phyloP scores from a whole-genome alignment of 2,329 filamentous ascomycete species.

The Aspergillus ochraceoroseus region DNA sequence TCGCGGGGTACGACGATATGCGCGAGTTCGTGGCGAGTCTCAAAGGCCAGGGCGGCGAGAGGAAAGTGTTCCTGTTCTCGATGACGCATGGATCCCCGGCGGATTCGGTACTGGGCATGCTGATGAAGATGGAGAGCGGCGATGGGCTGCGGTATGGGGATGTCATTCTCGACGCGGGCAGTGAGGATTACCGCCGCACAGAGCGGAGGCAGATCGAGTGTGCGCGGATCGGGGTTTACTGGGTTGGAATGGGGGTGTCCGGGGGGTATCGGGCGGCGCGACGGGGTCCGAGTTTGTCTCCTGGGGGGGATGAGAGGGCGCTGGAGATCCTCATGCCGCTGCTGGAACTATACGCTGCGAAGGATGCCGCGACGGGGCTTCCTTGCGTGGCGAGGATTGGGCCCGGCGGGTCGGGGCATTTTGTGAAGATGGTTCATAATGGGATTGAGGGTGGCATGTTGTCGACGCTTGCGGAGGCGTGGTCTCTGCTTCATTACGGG shows the following conservation, averaged over 20 bases:
- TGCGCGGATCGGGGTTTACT: constrained; percentile 55
- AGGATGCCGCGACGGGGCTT: constrained; percentile 52
- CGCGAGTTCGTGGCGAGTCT: constrained; percentile 36
- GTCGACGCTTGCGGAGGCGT: constrained; percentile 59
- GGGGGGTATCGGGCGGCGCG: constrained; percentile 66
- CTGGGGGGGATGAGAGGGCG: constrained; percentile 55
- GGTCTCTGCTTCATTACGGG: constrained; percentile 57
- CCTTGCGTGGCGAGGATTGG: constrained; percentile 60
- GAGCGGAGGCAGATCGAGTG: constrained; percentile 58
- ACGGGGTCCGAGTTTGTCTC: constrained; percentile 62
- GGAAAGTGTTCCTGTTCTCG: constrained; percentile 40
- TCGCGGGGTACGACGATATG: constrained; percentile 35
- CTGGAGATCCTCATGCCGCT: constrained; percentile 59
- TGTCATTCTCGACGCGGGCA: constrained; percentile 64
- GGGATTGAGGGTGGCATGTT: constrained; percentile 71
- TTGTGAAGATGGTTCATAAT: constrained; percentile 72
- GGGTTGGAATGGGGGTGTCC: constrained; percentile 63
- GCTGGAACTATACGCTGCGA: constrained; percentile 58
- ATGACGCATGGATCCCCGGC: constrained; percentile 40
- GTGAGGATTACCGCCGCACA: constrained; percentile 62
- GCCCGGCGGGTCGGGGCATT: constrained; percentile 61
- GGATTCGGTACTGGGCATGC: constrained; percentile 33
- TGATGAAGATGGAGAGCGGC: too few species aligned
- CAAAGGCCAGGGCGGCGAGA: constrained; percentile 27
- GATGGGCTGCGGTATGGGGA: constrained; percentile 56